A percentile compares a stretch with the other conserved stretches of the same genome.
Evolutionary conservation across 2,329 filamentous ascomycete genomes (phyloP).

Genomic region (Bipolaris zeicola): DNA sequence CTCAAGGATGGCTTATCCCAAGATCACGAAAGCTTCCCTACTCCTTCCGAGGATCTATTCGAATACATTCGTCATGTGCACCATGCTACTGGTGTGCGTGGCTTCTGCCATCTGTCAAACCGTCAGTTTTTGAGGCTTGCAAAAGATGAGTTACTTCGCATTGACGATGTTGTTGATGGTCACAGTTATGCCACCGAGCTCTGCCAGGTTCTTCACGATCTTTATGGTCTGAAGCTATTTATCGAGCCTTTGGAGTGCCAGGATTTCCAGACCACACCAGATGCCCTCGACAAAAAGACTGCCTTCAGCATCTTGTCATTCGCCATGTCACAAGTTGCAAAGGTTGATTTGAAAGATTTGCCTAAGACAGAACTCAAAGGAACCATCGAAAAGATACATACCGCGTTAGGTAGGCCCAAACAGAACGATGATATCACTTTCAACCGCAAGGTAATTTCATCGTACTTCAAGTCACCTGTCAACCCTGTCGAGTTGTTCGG

Average conservation of each 20-base stretch:
- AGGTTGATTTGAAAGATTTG: slow-evolving; percentile 87
- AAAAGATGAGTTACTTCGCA: slow-evolving; percentile 79
- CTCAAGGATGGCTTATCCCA: slow-evolving; percentile 76
- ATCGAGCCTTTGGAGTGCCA: slow-evolving; percentile 43
- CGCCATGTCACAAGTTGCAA: slow-evolving; percentile 77
- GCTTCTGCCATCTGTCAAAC: slow-evolving; percentile 82
- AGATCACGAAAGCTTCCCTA: slow-evolving; percentile 66
- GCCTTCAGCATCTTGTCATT: slow-evolving; percentile 84
- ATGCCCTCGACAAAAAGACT: slow-evolving; percentile 79
- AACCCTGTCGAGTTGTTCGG: slow-evolving; percentile 80
- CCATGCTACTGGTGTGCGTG: slow-evolving; percentile 79
- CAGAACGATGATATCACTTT: slow-evolving; percentile 80
- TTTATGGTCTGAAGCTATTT: slow-evolving; percentile 48
- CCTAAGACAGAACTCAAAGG: slow-evolving; percentile 88
- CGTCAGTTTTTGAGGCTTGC: slow-evolving; percentile 89
- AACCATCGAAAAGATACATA: slow-evolving; percentile 92
- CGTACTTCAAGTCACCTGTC: slow-evolving; percentile 81
- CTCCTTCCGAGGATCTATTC: slow-evolving; percentile 73
- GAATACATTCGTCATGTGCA: slow-evolving; percentile 83
- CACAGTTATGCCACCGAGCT: slow-evolving; percentile 72
- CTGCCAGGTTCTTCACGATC: slow-evolving; percentile 63
- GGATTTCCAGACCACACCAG: slow-evolving; percentile 75
- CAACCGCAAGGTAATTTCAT: slow-evolving; percentile 81
- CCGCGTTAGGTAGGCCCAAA: slow-evolving; percentile 78
- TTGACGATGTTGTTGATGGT: slow-evolving; percentile 78